These are phyloP conservation scores for Schizonepeta tenuifolia DNA, from an alignment of 257 asterid genomes.

Conservation along the genomic window DNA sequence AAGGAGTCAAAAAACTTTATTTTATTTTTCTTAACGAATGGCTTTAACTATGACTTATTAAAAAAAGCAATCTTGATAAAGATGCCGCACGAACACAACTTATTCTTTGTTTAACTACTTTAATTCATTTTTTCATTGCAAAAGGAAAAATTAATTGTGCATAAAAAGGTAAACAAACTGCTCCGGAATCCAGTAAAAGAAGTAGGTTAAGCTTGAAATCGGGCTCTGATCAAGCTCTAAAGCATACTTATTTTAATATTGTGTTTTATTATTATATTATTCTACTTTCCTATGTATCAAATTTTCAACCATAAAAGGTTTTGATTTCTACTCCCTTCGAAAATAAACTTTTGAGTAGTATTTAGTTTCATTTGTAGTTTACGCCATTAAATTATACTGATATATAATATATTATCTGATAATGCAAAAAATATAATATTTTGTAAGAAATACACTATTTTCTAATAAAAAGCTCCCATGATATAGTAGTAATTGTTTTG, in stretches of 20 bases:
- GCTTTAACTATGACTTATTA: constrained; percentile 15
- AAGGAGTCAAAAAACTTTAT: constrained; percentile 35
- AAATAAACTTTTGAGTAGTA: neutral
- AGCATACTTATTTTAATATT: constrained; percentile 9
- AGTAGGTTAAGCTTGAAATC: constrained; percentile 37
- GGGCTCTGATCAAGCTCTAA: constrained; percentile 30
- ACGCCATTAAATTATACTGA: too few relatives aligned
- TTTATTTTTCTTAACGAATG: constrained; percentile 20
- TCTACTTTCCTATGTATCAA: neutral
- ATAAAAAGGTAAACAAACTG: constrained; percentile 19
- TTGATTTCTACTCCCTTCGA: neutral
- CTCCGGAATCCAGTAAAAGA: constrained; percentile 47
- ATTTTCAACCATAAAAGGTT: neutral
- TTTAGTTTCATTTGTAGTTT: neutral
- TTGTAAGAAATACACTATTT: too few relatives aligned
- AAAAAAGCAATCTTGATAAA: constrained; percentile 34
- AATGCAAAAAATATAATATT: too few relatives aligned
- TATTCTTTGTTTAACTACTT: neutral
- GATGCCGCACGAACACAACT: constrained; percentile 38
- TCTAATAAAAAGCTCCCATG: too few relatives aligned
- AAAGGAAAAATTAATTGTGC: constrained; percentile 27
- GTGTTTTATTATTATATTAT: neutral
- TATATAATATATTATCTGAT: too few relatives aligned
- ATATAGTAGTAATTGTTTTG: too few relatives aligned
- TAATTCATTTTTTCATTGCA: neutral